Percentiles rank a stretch among this genome's conserved stretches.
Conservation (phyloP, 2,329 filamentous ascomycete genomes). For the Hypocrella siamensis region DNA sequence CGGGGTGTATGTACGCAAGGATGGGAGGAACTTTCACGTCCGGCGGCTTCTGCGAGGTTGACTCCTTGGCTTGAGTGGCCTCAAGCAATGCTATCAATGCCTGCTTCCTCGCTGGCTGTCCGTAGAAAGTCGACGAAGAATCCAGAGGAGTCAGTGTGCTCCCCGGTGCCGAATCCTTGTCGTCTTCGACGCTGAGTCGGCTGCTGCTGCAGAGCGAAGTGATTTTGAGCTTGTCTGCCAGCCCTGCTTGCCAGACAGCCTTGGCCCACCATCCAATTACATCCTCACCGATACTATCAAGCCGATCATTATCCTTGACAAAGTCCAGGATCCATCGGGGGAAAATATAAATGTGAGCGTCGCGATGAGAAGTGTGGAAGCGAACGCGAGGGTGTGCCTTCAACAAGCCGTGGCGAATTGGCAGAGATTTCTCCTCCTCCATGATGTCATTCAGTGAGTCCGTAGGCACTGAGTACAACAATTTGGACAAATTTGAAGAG, state of each 20-base stretch:
- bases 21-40: slow-evolving; percentile 46
- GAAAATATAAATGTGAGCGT: slow-evolving; percentile 90
- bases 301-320: slow-evolving; percentile 59
- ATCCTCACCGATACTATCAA: slow-evolving; percentile 84
- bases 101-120: slow-evolving; percentile 5
- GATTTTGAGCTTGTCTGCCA: slow-evolving; percentile 64
- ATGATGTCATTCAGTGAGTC: slow-evolving; percentile 75
- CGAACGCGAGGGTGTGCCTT: slow-evolving; percentile 59
- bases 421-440: slow-evolving; percentile 57
- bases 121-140: too few relatives aligned
- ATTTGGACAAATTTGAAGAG: slow-evolving; percentile 52
- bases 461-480: slow-evolving; percentile 77
- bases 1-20: slow-evolving; percentile 67
- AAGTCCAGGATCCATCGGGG: slow-evolving; percentile 84
- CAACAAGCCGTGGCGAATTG: slow-evolving; percentile 62
- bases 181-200: slow-evolving; percentile 22
- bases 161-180: slow-evolving; percentile 16
- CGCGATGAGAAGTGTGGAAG: slow-evolving; percentile 71
- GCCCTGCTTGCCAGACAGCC: slow-evolving; percentile 71
- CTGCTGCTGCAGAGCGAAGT: slow-evolving; percentile 37
- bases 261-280: slow-evolving; percentile 94
- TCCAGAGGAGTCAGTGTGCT: slow-evolving; percentile 11
- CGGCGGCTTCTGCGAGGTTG: not conserved
- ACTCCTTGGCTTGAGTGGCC: not conserved
- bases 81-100: not conserved